Evolutionary conservation across 1,284 basidiomycete species (phyloP).

Genomic region (Austroboletus niveus): DNA sequence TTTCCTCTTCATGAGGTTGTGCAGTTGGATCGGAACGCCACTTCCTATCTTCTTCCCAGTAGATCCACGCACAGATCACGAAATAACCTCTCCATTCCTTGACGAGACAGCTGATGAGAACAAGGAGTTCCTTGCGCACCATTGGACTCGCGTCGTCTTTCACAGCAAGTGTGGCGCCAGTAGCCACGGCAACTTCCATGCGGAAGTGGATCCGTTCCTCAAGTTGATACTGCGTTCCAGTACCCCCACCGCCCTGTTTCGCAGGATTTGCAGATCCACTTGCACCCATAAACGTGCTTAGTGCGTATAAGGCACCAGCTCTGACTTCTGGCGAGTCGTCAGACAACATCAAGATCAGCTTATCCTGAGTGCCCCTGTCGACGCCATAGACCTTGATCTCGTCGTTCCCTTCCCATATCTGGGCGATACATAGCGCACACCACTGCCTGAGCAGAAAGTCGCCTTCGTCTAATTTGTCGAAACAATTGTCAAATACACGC

Average conservation of each 20-base stretch:
- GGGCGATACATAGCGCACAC: slow-evolving; percentile 91
- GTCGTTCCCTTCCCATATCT: slow-evolving; percentile 94
- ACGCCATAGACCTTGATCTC: slow-evolving; percentile 88
- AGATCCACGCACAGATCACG: slow-evolving; percentile 93
- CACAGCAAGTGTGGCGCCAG: slow-evolving; percentile 73
- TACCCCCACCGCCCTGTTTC: slow-evolving; percentile 80
- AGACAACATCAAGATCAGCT: slow-evolving; percentile 78
- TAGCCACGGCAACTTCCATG: slow-evolving; percentile 79
- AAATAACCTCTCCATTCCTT: slow-evolving; percentile 97
- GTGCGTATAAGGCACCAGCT: slow-evolving; percentile 86
- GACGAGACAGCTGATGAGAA: slow-evolving; percentile 90
- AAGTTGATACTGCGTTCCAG: slow-evolving; percentile 80
- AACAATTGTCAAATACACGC: slow-evolving; percentile 88
- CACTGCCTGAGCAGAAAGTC: slow-evolving; percentile 95
- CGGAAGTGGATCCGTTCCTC: slow-evolving; percentile 79
- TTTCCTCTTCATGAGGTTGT: slow-evolving; percentile 54
- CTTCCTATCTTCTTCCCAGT: slow-evolving; percentile 84
- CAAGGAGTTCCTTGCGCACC: slow-evolving; percentile 92
- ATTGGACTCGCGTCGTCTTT: slow-evolving; percentile 95
- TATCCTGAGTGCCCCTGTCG: slow-evolving; percentile 81
- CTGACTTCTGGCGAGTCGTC: slow-evolving; percentile 95
- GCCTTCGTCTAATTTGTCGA: slow-evolving; percentile 81
- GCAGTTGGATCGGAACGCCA: slow-evolving; percentile 41
- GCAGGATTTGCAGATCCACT: slow-evolving; percentile 70
- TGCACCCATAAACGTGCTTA: slow-evolving; percentile 93